Base-by-base conservation (phyloP, 352 stramenopile genomes). In the Elongisporangium anandrum region DNA sequence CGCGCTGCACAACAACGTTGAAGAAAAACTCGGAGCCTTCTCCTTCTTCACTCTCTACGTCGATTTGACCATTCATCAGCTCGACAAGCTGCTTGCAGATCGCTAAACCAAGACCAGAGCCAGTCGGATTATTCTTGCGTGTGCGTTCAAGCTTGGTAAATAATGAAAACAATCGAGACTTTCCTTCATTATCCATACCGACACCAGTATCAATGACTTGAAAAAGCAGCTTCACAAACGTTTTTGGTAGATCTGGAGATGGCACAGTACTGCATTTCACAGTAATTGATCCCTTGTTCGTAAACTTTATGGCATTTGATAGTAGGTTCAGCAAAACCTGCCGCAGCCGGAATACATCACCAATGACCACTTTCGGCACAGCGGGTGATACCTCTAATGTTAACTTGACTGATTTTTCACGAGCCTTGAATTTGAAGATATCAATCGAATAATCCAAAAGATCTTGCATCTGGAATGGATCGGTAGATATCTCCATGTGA, bases 261-360 rank as follows among this genome's bases (percentile, higher is more conserved):
- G 72, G 77, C 17, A 89, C 77, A n/a, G 70, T 68, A 57, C 67
- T 85, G 56, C 78, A 87, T 19, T 73, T 77, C 9, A 92, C 73
- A 19, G 77, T 87, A 38, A 92, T 88, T n/a, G 74, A 76, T 26
- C 83, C 81, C 23, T 84, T 59, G 41, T 85, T 79, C 20, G 83
- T 90, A 50, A 92, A 92, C 65, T 92, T 92, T 54, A 92, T 89
- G 15, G 80, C 75, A 41, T 92, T 92, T 13, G 77, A 88, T 7
- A 92, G 52, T 41, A 92, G 68, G 56, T 92, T 92, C 16, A 87
- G 56, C 15, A 92, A 24, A n/a, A 92, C 73, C 24, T 92, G 83
- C 1, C 81, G 79, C 34, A 91, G 60, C 13, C 83, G 73, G 52
- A 75, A 78, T 1, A 87, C 76, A 41, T 92, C 83, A 21, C 86